These are phyloP conservation scores for Fusarium devonianum DNA, from an alignment of 2,329 filamentous ascomycete species.

Conservation along the genomic window DNA sequence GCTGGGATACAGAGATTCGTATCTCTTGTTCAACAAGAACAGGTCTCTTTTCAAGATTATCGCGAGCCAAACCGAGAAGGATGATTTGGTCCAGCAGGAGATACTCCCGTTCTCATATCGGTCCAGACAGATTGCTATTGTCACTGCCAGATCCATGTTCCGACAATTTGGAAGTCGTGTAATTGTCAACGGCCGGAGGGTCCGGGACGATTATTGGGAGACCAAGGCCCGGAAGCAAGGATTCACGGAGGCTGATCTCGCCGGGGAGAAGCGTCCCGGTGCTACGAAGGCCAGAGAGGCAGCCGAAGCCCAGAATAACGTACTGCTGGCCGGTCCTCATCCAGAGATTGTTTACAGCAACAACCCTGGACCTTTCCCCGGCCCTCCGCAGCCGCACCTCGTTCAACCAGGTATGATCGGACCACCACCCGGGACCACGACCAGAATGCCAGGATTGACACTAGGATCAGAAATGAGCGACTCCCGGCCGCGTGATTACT, in stretches of 20 bases:
- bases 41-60: conserved; percentile 97
- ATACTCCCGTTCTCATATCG: conserved; percentile 97
- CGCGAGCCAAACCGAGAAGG: conserved; percentile 93
- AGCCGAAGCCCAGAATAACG: conserved; percentile 70
- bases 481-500: conserved; percentile 80
- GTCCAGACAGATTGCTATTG: conserved; percentile 97
- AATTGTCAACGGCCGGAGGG: conserved; percentile 85
- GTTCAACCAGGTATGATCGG: conserved; percentile 77
- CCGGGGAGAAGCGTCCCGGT: conserved; percentile 94
- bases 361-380: conserved; percentile 69
- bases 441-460: conserved; percentile 85
- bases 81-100: conserved; percentile 93
- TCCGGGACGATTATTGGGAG: conserved; percentile 99
- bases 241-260: conserved; percentile 95
- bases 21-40: conserved; percentile 98
- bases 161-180: conserved; percentile 96
- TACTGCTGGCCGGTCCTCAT: conserved; percentile 71
- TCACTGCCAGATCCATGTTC: conserved; percentile 98
- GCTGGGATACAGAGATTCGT: conserved; percentile 94
- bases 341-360: conserved; percentile 90
- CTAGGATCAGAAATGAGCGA: conserved; percentile 80
- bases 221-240: conserved; percentile 96
- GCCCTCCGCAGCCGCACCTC: conserved; percentile 71
- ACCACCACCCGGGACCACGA: conserved; percentile 66
- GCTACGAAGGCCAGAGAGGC: conserved; percentile 88